phyloP scores from a whole-genome alignment of 345 rosid genomes.

The Toxicodendron radicans region DNA sequence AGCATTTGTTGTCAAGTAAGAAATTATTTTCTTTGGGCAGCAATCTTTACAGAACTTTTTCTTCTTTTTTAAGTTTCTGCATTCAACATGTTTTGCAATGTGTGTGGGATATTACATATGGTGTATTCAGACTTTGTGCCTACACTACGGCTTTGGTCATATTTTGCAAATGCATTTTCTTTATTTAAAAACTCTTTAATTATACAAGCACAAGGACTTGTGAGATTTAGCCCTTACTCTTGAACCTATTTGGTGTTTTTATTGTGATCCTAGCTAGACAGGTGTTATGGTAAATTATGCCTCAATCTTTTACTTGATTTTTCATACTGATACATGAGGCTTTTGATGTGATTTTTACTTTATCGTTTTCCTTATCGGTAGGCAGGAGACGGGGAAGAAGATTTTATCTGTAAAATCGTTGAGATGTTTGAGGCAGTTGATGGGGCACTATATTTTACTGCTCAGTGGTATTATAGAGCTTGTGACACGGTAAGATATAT shows the following conservation, averaged over 20 bases:
- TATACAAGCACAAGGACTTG: background rate
- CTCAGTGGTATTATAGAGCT: constrained; percentile 82
- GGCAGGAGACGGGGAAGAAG: constrained; percentile 50
- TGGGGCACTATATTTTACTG: constrained; percentile 45
- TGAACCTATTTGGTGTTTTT: background rate
- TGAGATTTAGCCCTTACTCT: background rate
- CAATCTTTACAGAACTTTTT: too few species aligned
- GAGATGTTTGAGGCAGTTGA: constrained; percentile 63
- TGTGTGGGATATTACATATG: too few species aligned
- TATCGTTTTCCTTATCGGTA: constrained; percentile 16
- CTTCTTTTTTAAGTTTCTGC: too few species aligned
- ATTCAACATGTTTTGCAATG: too few species aligned
- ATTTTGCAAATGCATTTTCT: too few species aligned
- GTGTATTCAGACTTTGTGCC: too few species aligned
- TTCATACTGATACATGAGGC: background rate
- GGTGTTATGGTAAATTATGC: background rate
- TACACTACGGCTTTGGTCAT: too few species aligned
- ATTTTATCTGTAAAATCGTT: constrained; percentile 51
- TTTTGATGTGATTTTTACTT: background rate
- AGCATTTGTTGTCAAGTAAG: background rate
- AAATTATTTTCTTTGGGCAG: too few species aligned
- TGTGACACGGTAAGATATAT: constrained; percentile 58
- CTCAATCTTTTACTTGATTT: background rate
- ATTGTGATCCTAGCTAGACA: background rate
- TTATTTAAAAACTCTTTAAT: too few species aligned